phyloP scores from a whole-genome alignment of 495 filamentous ascomycete genomes.

The Aspergillus funiculosus region DNA sequence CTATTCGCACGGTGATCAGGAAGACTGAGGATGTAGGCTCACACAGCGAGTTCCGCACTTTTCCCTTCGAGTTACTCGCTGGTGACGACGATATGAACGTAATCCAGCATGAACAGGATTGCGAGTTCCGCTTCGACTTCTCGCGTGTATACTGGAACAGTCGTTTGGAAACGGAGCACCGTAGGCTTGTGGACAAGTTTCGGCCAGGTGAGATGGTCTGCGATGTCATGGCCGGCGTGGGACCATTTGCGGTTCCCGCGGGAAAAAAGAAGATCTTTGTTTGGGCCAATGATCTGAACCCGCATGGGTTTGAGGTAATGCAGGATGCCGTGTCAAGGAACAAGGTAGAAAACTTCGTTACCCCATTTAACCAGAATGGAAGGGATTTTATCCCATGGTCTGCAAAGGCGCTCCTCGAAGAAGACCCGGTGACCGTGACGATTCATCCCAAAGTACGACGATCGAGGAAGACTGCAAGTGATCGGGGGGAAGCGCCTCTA shows the following conservation, averaged over 20 bases:
- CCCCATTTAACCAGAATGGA: slow-evolving; percentile 73
- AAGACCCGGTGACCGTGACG: slow-evolving; percentile 40
- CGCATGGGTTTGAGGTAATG: slow-evolving; percentile 71
- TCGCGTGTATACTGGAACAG: slow-evolving; percentile 97
- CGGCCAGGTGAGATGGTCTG: slow-evolving; percentile 78
- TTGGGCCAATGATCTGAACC: slow-evolving; percentile 96
- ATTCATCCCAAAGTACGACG: slow-evolving; percentile 34
- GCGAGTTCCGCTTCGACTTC: slow-evolving; percentile 46
- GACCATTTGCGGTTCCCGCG: slow-evolving; percentile 89
- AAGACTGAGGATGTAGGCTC: slow-evolving; percentile 84
- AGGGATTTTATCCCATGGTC: slow-evolving; percentile 69
- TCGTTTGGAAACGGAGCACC: slow-evolving; percentile 81
- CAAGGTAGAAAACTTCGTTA: slow-evolving; percentile 73
- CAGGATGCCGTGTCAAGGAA: slow-evolving; percentile 65
- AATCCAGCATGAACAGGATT: slow-evolving; percentile 53
- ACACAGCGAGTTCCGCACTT: slow-evolving; percentile 83
- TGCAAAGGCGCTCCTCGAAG: slow-evolving; percentile 53
- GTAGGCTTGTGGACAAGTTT: slow-evolving; percentile 72
- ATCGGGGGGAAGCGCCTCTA: slow-evolving; percentile 21
- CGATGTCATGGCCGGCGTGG: slow-evolving; percentile 97
- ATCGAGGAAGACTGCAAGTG: slow-evolving; percentile 20
- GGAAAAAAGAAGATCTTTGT: slow-evolving; percentile 88
- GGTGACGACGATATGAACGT: slow-evolving; percentile 78
- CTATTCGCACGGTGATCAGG: slow-evolving; percentile 85
- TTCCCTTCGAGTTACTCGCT: slow-evolving; percentile 85